These are phyloP conservation scores for Erythrophleum fordii DNA, from an alignment of 306 rosid species.

Conservation along the genomic window DNA sequence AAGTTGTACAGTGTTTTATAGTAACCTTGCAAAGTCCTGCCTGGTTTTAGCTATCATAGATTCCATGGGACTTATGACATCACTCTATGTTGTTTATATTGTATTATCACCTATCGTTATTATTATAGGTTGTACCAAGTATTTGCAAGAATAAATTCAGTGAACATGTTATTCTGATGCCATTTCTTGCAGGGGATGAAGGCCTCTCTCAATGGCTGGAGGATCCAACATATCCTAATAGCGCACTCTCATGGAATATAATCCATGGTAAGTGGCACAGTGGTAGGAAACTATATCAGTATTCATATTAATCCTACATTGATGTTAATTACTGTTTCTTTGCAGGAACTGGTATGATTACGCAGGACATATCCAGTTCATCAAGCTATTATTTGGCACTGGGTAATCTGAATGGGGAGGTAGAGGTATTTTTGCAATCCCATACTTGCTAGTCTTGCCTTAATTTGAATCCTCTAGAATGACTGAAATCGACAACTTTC, in stretches of 20 bases:
- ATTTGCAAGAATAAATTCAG: constrained; percentile 28
- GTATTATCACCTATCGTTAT: background rate
- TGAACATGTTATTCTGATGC: constrained; percentile 40
- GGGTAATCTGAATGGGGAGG: constrained; percentile 71
- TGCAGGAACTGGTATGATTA: constrained; percentile 72
- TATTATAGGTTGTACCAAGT: constrained; percentile 20
- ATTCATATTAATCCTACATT: constrained; percentile 31
- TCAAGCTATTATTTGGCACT: constrained; percentile 69
- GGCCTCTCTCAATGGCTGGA: constrained; percentile 70
- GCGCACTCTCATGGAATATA: constrained; percentile 79
- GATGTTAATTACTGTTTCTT: constrained; percentile 42
- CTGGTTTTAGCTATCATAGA: constrained; percentile 21
- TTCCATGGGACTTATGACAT: background rate
- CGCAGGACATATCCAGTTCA: constrained; percentile 57
- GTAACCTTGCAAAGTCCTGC: background rate
- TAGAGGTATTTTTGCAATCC: constrained; percentile 57
- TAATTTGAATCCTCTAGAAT: constrained; percentile 15
- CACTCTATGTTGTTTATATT: background rate
- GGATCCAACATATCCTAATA: constrained; percentile 70
- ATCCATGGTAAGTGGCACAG: constrained; percentile 56
- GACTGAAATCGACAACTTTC: constrained; percentile 8
- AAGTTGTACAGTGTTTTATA: background rate
- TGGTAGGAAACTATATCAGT: background rate
- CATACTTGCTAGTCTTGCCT: constrained; percentile 25
- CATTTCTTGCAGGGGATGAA: constrained; percentile 60